These are phyloP conservation scores for Lojkania enalia DNA, from an alignment of 2,329 filamentous ascomycete genomes.

Conservation along the genomic window DNA sequence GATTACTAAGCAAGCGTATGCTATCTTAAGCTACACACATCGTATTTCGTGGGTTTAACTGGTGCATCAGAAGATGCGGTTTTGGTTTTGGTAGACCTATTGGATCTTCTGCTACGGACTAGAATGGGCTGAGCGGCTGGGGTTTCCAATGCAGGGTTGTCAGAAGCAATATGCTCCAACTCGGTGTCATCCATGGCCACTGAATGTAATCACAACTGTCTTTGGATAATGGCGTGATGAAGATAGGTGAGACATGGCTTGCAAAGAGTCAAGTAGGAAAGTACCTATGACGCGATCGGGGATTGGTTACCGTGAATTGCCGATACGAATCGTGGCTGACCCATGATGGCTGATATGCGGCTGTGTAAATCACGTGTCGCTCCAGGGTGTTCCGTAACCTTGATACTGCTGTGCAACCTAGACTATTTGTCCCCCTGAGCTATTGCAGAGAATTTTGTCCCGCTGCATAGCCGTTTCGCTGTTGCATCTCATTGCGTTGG, in stretches of 20 bases:
- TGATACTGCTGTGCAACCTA: no score
- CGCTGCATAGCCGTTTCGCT: no score
- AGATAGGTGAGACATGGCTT: background rate
- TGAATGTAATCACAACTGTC: background rate
- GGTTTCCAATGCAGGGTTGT: constrained; percentile 31
- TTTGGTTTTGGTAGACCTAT: constrained; percentile 8
- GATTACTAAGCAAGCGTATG: background rate
- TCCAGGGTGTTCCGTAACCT: no score
- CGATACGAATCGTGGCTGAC: no score
- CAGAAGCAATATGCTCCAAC: constrained; percentile 28
- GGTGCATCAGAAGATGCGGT: constrained; percentile 1
- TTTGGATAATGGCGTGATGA: background rate
- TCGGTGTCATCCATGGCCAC: constrained; percentile 35
- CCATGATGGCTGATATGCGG: no score
- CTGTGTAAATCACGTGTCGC: no score
- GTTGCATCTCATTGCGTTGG: no score
- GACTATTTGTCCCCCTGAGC: no score
- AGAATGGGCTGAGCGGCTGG: constrained; percentile 23
- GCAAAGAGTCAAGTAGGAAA: background rate
- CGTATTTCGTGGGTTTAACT: constrained; percentile 28
- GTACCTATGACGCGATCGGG: constrained; percentile 1
- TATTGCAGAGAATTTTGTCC: no score
- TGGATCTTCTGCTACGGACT: constrained; percentile 19
- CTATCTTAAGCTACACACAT: constrained; percentile 24
- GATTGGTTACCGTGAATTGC: constrained; percentile 3